phyloP scores from a whole-genome alignment of 129 eudicot genomes.

The Calendula officinalis region DNA sequence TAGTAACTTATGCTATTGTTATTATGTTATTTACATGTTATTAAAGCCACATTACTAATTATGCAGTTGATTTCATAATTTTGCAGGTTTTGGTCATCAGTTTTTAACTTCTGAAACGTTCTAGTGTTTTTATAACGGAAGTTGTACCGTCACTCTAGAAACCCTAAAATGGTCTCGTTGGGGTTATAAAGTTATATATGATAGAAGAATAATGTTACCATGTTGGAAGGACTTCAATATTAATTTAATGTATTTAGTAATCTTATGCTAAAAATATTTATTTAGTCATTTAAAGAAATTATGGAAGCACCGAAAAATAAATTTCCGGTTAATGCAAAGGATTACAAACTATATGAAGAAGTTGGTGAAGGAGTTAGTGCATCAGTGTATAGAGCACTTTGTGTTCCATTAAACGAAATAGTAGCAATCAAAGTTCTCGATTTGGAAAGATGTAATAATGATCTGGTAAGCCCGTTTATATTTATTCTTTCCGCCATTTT shows the following conservation, averaged over 20 bases:
- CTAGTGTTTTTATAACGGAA: background rate
- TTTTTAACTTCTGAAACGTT: background rate
- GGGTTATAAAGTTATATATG: constrained; percentile 5
- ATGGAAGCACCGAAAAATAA: constrained; percentile 55
- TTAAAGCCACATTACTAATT: background rate
- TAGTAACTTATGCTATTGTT: background rate
- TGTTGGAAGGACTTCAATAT: constrained; percentile 29
- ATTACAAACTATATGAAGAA: constrained; percentile 74
- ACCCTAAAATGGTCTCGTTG: background rate
- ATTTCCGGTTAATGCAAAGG: constrained; percentile 59
- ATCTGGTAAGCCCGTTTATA: constrained; percentile 53
- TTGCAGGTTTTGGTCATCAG: background rate
- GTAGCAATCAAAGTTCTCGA: constrained; percentile 97
- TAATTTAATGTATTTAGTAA: constrained; percentile 4
- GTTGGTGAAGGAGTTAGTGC: constrained; percentile 96
- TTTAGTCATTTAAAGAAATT: constrained; percentile 23
- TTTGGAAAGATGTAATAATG: constrained; percentile 84
- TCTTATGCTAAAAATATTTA: constrained; percentile 8
- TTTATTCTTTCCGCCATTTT: background rate
- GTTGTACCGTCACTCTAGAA: background rate
- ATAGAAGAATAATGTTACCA: constrained; percentile 30
- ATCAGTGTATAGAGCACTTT: constrained; percentile 75
- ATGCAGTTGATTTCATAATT: background rate
- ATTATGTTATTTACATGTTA: background rate
- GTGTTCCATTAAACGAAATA: constrained; percentile 72